Evolutionary conservation across 345 rosid species (phyloP).

Genomic region (Populus alba): DNA sequence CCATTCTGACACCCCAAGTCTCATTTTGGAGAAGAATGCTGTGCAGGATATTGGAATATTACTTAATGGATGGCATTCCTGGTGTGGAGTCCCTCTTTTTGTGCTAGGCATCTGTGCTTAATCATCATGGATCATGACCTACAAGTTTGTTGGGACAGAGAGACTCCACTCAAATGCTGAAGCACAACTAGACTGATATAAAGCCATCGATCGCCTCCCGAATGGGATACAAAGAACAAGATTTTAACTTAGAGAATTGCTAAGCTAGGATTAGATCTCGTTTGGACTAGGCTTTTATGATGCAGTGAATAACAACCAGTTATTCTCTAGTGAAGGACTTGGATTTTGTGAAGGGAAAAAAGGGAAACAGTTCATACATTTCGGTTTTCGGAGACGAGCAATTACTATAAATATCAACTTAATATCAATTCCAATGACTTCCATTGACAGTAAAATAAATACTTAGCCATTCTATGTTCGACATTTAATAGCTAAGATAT

Average conservation of each 20-base stretch:
- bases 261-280: background rate
- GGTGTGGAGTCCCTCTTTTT: too few relatives aligned
- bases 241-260: background rate
- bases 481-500: background rate
- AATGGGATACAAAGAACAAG: background rate
- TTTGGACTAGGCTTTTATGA: background rate
- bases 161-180: background rate
- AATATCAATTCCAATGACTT: background rate
- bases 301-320: background rate
- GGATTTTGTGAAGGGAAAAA: background rate
- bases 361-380: background rate
- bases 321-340: background rate
- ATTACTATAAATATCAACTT: background rate
- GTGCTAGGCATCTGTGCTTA: too few relatives aligned
- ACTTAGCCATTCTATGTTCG: background rate
- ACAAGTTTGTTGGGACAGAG: background rate
- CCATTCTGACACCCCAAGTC: background rate
- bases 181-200: background rate
- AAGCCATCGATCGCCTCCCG: background rate
- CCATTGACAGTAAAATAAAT: background rate
- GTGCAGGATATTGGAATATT: background rate
- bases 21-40: background rate
- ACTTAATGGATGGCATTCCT: too few relatives aligned
- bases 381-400: too few relatives aligned
- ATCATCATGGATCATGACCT: background rate